These are phyloP conservation scores for Suillus lakei DNA, from an alignment of 768 basidiomycete genomes.

Conservation along the genomic window DNA sequence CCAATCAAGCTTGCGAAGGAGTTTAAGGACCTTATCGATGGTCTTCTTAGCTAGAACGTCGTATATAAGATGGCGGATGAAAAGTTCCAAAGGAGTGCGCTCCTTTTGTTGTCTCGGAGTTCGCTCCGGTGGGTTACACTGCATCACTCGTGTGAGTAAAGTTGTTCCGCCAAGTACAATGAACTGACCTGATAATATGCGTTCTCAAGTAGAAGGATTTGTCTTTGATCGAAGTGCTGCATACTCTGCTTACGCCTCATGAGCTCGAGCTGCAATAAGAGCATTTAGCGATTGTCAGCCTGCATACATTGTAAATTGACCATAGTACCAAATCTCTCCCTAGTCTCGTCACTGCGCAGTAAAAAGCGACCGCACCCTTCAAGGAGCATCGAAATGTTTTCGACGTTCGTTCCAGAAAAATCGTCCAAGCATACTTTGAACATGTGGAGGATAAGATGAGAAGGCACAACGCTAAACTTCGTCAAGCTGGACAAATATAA, in stretches of 20 bases:
- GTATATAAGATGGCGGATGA: slow-evolving; percentile 93
- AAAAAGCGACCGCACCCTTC: slow-evolving; percentile 96
- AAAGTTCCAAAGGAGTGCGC: slow-evolving; percentile 86
- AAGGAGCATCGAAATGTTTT: slow-evolving; percentile 88
- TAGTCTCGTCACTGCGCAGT: slow-evolving; percentile 85
- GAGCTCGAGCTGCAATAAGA: slow-evolving; percentile 72
- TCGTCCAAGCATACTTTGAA: slow-evolving; percentile 98
- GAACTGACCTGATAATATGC: slow-evolving; percentile 90
- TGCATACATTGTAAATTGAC: slow-evolving; percentile 42
- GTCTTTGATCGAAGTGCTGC: slow-evolving; percentile 91
- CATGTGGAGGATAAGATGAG: slow-evolving; percentile 91
- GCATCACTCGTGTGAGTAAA: slow-evolving; percentile 13
- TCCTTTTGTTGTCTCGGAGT: slow-evolving; percentile 85
- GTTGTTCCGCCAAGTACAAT: slow-evolving; percentile 3
- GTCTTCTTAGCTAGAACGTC: slow-evolving; percentile 93
- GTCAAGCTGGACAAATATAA: slow-evolving; percentile 89
- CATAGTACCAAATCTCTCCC: slow-evolving; percentile 87
- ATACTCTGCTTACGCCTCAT: slow-evolving; percentile 94
- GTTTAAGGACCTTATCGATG: slow-evolving; percentile 93
- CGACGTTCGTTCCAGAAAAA: slow-evolving; percentile 90
- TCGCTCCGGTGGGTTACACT: slow-evolving; percentile 98
- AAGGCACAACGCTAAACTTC: slow-evolving; percentile 92
- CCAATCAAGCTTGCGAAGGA: slow-evolving; percentile 95
- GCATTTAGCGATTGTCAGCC: not conserved
- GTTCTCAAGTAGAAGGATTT: slow-evolving; percentile 90